These are phyloP conservation scores for Heliamphora pulchella DNA, from an alignment of 179 eudicot genomes.

Conservation along the genomic window DNA sequence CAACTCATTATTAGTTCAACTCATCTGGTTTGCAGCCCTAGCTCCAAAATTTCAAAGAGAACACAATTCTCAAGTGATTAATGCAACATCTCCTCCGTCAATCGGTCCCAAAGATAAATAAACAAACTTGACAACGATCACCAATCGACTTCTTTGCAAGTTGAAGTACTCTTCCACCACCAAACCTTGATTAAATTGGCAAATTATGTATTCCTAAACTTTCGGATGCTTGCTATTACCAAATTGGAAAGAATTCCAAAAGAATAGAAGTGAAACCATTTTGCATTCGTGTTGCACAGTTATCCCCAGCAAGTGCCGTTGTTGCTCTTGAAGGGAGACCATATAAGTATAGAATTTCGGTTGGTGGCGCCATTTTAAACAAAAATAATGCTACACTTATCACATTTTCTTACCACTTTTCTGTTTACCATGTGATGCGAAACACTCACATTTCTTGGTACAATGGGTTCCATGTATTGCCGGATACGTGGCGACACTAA, in stretches of 20 bases:
- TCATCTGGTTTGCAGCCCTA: too few relatives aligned
- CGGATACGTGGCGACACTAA: background rate
- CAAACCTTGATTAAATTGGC: too few relatives aligned
- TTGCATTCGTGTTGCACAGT: background rate
- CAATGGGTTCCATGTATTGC: background rate
- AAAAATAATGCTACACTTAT: background rate
- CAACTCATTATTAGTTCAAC: too few relatives aligned
- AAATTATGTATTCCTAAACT: background rate
- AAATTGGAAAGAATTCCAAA: background rate
- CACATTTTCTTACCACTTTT: too few relatives aligned
- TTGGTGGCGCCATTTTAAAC: background rate
- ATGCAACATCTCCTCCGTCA: background rate
- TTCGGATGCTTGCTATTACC: background rate
- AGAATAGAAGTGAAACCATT: background rate
- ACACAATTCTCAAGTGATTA: too few relatives aligned
- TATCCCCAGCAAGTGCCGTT: background rate
- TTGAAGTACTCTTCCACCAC: too few relatives aligned
- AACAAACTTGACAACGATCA: background rate
- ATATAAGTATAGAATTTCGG: background rate
- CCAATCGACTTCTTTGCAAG: background rate
- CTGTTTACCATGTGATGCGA: too few relatives aligned
- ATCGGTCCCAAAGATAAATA: background rate
- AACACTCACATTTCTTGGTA: too few relatives aligned
- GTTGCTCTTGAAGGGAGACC: background rate
- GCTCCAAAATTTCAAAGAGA: too few relatives aligned